Conservation (phyloP, 2,329 filamentous ascomycete genomes). For the Didymella glomerata region DNA sequence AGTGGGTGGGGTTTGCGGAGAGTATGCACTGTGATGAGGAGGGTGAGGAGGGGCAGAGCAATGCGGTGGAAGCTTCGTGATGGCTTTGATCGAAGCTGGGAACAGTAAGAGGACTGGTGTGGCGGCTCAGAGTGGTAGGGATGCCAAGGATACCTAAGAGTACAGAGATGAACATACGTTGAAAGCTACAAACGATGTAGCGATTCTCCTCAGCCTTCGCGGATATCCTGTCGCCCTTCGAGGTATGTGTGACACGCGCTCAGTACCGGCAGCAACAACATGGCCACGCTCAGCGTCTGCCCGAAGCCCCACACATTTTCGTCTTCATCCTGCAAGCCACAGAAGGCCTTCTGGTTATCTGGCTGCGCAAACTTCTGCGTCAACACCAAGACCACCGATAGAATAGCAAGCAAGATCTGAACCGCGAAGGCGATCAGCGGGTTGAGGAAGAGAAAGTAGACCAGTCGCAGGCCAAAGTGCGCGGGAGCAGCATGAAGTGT, state of each 20-base stretch:
- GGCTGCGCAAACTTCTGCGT: conserved; percentile 42
- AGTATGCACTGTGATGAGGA: conserved; percentile 52
- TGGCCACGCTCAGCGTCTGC: conserved; percentile 43
- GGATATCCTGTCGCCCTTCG: conserved; percentile 39
- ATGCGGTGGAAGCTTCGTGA: neutral
- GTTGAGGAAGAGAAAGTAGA: conserved; percentile 41
- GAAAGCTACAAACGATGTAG: neutral
- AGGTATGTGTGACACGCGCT: conserved; percentile 40
- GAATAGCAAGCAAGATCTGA: conserved; percentile 36
- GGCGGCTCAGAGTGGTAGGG: too few species aligned
- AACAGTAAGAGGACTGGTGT: too few species aligned
- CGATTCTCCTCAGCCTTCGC: neutral
- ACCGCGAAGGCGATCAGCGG: conserved; percentile 39
- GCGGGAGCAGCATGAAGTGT: conserved; percentile 14
- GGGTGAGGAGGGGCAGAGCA: conserved; percentile 13
- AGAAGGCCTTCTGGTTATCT: conserved; percentile 28
- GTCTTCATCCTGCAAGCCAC: conserved; percentile 34
- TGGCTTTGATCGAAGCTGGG: too few species aligned
- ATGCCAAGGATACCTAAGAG: conserved; percentile 7
- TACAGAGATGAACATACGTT: neutral
- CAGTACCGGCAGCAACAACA: conserved; percentile 40
- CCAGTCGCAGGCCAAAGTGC: conserved; percentile 24
- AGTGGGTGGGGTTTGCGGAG: conserved; percentile 80
- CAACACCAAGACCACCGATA: conserved; percentile 37
- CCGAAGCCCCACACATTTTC: conserved; percentile 46